Conservation (phyloP, 345 rosid species). For the Passiflora organensis region DNA sequence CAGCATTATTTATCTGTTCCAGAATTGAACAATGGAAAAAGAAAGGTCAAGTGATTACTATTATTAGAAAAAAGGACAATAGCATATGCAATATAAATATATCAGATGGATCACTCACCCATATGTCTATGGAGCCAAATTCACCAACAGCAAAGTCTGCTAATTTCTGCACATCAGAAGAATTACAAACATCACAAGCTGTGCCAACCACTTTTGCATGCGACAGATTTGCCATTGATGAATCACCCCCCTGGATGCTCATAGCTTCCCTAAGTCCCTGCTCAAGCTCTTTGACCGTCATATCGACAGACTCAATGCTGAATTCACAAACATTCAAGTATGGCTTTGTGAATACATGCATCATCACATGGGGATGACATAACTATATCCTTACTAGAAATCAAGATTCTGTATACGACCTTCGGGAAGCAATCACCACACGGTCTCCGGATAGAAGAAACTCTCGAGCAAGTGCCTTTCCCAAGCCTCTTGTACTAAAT, state of each 20-base stretch:
- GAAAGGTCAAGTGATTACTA: background rate
- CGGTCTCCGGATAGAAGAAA: conserved; percentile 91
- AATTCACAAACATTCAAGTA: conserved; percentile 23
- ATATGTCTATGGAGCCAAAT: conserved; percentile 78
- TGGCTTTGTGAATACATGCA: conserved; percentile 8
- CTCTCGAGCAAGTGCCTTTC: conserved; percentile 96
- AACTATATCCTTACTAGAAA: background rate
- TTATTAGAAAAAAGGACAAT: background rate
- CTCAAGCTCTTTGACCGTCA: conserved; percentile 76
- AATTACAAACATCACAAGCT: conserved; percentile 78
- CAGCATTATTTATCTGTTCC: conserved; percentile 83
- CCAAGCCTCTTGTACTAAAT: conserved; percentile 79
- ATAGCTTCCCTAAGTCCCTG: conserved; percentile 67
- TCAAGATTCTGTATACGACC: conserved; percentile 32
- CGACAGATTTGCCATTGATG: conserved; percentile 38
- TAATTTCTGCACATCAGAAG: conserved; percentile 61
- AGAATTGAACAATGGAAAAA: conserved; percentile 4
- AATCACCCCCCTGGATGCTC: conserved; percentile 32
- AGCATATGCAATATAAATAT: background rate
- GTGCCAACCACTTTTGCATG: conserved; percentile 77
- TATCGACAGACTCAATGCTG: conserved; percentile 71
- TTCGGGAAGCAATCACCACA: conserved; percentile 85
- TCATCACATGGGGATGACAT: background rate
- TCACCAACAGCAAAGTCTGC: conserved; percentile 64
- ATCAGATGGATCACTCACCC: conserved; percentile 46